Evolutionary conservation across 1,139 yeast species (phyloP), one percentile per base, ranked within the genome.

Genomic region (Suhomyces ambrosiae): DNA sequence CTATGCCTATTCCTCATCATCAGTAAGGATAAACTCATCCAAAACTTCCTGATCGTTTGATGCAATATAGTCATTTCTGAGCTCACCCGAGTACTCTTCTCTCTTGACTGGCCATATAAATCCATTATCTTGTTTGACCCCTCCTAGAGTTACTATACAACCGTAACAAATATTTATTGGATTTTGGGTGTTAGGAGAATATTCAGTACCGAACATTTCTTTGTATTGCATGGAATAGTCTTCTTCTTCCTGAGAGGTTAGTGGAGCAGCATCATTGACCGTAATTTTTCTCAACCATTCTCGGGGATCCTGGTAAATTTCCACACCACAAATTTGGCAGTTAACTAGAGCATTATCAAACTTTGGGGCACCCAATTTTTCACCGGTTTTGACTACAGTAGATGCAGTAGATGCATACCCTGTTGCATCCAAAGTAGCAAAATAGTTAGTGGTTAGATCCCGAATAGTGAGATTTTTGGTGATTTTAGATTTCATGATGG

Each of bases 331-430:
- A 1, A 81, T 52, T 26, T 63, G 61, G 58, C 94, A 86, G 5
- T 49, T 35, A 3, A 44, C 51, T 3, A 40, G 18, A 2, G 45
- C 41, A 7, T 45, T 37, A 4, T 41, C 48, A n/a, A n/a, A n/a
- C n/a, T 50, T 57, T 0, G 87, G 88, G 7, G 74, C 74, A 1
- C 79, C 79, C 34, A 92, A 64, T 58, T 92, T 90, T 35, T 82
- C 82, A 8, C 95, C 96, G 0, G 96, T 90, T 46, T 87, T 82
- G 9, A 89, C 90, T 13, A 92, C 97, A 0, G 98, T 90, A 0
- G 97, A 85, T 2, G 94, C 92, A 3, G 94, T 88, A 35, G 95
- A 88, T 0, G 96, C 88, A 53, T 89, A 90, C 6, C 86, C 95
- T 7, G 77, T 68, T 7, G 64, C 73, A 53, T 89, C 96, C 23